Evolutionary conservation across 768 basidiomycete genomes (phyloP).

Genomic region (Lentinula boryana): DNA sequence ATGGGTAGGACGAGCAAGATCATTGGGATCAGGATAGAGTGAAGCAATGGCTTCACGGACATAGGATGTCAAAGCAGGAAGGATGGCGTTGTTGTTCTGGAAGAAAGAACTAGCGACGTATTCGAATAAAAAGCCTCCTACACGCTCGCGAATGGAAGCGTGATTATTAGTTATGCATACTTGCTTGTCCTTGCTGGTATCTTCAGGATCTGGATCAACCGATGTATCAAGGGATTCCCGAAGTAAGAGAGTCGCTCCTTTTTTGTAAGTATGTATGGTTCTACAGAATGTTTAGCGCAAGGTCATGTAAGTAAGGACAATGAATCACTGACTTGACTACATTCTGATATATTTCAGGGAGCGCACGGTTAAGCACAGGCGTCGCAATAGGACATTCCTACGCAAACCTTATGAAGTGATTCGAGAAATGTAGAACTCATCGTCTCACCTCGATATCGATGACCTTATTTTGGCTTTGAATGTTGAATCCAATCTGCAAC

Average conservation of each 20-base stretch:
- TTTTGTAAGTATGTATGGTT: slow-evolving; percentile 74
- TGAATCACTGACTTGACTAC: slow-evolving; percentile 50
- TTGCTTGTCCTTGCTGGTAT: slow-evolving; percentile 40
- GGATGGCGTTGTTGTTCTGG: slow-evolving; percentile 96
- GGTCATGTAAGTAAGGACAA: background rate
- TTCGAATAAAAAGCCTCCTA: slow-evolving; percentile 78
- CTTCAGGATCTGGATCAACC: slow-evolving; percentile 6
- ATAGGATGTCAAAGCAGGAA: slow-evolving; percentile 78
- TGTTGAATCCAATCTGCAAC: slow-evolving; percentile 87
- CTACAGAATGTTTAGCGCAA: slow-evolving; percentile 30
- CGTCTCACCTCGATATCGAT: slow-evolving; percentile 86
- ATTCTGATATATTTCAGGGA: slow-evolving; percentile 52
- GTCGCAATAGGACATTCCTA: slow-evolving; percentile 94
- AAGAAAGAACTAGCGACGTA: slow-evolving; percentile 90
- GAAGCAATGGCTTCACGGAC: slow-evolving; percentile 70
- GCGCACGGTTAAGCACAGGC: slow-evolving; percentile 64
- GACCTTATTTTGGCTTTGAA: slow-evolving; percentile 63
- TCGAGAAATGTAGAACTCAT: background rate
- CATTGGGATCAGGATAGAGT: slow-evolving; percentile 13
- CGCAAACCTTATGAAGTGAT: background rate
- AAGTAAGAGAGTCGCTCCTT: slow-evolving; percentile 84
- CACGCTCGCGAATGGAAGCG: slow-evolving; percentile 73
- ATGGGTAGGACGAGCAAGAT: slow-evolving; percentile 50
- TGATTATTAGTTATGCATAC: slow-evolving; percentile 84
- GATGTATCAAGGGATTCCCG: slow-evolving; percentile 67